A percentile compares a stretch with the other conserved stretches of the same genome.
These are phyloP conservation scores for Colletotrichum tofieldiae DNA, from an alignment of 2,329 filamentous ascomycete species.

Conservation along the genomic window DNA sequence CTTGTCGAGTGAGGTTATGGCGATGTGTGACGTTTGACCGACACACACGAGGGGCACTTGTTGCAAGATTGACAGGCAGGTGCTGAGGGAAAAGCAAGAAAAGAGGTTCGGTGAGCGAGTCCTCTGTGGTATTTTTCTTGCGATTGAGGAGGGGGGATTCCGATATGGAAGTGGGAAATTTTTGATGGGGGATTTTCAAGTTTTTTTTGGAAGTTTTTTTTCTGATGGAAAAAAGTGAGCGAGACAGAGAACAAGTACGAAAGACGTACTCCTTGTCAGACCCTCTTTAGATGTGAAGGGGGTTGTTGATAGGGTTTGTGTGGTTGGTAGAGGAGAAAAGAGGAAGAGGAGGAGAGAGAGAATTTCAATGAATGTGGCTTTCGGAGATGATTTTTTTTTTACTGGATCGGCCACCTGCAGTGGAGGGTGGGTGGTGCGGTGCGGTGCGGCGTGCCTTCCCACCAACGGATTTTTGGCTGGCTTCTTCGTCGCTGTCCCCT, in stretches of 20 bases:
- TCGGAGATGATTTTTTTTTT: slow-evolving; percentile 44
- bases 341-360: slow-evolving; percentile 55
- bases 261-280: slow-evolving; percentile 71
- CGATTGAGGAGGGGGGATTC: slow-evolving; percentile 41
- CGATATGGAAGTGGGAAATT: slow-evolving; percentile 46
- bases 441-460: slow-evolving; percentile 17
- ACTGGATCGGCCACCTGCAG: slow-evolving; percentile 39
- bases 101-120: slow-evolving; percentile 28
- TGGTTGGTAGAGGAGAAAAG: slow-evolving; percentile 60
- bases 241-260: slow-evolving; percentile 74
- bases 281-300: slow-evolving; percentile 61
- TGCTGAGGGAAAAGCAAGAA: slow-evolving; percentile 41
- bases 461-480: slow-evolving; percentile 16
- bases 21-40: slow-evolving; percentile 44
- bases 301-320: slow-evolving; percentile 66
- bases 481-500: slow-evolving; percentile 6
- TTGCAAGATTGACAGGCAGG: slow-evolving; percentile 42
- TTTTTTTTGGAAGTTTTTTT: slow-evolving; percentile 73
- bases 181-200: slow-evolving; percentile 66
- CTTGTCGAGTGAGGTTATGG: slow-evolving; percentile 32
- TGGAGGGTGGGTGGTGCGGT: slow-evolving; percentile 19
- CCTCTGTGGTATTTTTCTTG: slow-evolving; percentile 37
- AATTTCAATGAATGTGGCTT: slow-evolving; percentile 51
- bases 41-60: slow-evolving; percentile 42
- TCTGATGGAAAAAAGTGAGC: slow-evolving; percentile 66